Evolutionary conservation across 345 rosid genomes (phyloP).

Genomic region (Bruguiera gymnorhiza): DNA sequence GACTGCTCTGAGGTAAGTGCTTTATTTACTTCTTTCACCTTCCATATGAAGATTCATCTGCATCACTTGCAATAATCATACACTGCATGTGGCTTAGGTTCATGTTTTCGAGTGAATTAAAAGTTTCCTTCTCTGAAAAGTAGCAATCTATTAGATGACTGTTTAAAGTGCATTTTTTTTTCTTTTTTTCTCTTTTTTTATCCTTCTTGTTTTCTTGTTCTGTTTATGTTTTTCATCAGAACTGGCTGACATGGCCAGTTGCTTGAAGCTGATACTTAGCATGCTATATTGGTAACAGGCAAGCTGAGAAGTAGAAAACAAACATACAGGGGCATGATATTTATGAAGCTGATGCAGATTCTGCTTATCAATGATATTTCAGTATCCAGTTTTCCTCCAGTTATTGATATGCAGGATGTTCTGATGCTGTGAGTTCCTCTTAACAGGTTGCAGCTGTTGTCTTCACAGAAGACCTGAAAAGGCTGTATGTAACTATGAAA

Average conservation of each 20-base stretch:
- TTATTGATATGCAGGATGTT: slow-evolving; percentile 2
- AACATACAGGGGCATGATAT: not conserved
- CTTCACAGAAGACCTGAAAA: slow-evolving; percentile 89
- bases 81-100: not conserved
- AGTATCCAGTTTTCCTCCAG: not conserved
- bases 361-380: not conserved
- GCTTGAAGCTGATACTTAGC: not conserved
- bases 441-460: slow-evolving; percentile 90
- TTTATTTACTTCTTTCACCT: slow-evolving; percentile 1
- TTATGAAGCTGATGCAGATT: not conserved
- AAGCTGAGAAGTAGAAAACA: not conserved
- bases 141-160: not conserved
- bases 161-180: not conserved
- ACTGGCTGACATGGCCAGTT: not conserved
- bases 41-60: not conserved
- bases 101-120: not conserved
- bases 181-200: not conserved
- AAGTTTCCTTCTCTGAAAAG: not conserved
- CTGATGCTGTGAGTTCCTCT: slow-evolving; percentile 24
- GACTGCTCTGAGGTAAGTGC: slow-evolving; percentile 74
- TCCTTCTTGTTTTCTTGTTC: no score
- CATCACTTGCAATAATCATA: not conserved
- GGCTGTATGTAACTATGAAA: slow-evolving; percentile 84
- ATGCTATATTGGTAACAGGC: not conserved
- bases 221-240: no score